Percentiles rank a stretch among this genome's conserved stretches.
Evolutionary conservation across 2,329 filamentous ascomycete species (phyloP).

Genomic region (Alternaria triticina): DNA sequence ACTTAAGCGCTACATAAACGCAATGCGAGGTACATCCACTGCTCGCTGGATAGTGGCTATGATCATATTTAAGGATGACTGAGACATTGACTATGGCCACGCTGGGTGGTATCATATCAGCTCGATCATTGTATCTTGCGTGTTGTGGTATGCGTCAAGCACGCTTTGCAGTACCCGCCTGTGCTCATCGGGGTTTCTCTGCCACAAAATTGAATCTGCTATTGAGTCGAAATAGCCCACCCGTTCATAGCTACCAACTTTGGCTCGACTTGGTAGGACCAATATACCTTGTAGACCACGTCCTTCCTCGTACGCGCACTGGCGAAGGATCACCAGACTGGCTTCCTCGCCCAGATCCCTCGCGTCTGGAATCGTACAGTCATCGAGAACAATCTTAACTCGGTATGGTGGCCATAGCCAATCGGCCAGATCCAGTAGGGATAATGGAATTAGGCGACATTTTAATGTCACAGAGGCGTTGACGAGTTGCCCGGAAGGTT

Average conservation of each 20-base stretch:
- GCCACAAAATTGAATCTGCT: no score
- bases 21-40: background rate
- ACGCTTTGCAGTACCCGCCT: background rate
- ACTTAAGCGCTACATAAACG: accelerated
- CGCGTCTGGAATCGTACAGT: background rate
- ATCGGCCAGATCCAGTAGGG: background rate
- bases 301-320: background rate
- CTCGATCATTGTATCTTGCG: background rate
- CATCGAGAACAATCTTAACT: background rate
- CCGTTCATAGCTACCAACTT: background rate
- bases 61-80: no score
- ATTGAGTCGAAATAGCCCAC: background rate
- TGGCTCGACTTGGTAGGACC: background rate
- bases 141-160: background rate
- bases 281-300: background rate
- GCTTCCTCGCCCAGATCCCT: background rate
- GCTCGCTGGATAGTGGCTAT: background rate
- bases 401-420: background rate
- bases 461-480: background rate
- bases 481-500: background rate
- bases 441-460: background rate
- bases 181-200: no score
- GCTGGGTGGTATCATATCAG: background rate
- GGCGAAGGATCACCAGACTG: background rate
- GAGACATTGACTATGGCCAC: no score